phyloP scores from a whole-genome alignment of 305 asterid genomes.

The Caryopteris hybrid region DNA sequence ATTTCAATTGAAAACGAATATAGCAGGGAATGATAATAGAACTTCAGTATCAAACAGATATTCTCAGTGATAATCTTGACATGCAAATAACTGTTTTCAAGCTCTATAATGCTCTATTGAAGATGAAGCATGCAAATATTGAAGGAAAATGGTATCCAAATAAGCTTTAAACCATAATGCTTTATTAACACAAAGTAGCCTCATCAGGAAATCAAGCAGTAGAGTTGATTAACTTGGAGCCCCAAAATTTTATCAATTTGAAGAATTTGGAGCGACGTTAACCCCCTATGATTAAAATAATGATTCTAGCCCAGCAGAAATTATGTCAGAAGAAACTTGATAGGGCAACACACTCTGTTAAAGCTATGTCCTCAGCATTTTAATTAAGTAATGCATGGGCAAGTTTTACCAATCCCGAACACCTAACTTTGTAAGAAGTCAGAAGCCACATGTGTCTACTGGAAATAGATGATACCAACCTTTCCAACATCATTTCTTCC shows the following conservation, averaged over 20 bases:
- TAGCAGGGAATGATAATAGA: constrained; percentile 1
- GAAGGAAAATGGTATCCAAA: not conserved
- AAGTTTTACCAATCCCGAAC: not conserved
- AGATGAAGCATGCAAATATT: not conserved
- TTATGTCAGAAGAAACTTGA: not conserved
- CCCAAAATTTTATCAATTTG: not conserved
- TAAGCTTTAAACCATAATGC: not conserved
- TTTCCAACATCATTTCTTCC: constrained; percentile 99
- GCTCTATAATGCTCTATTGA: not conserved
- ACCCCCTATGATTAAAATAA: not conserved
- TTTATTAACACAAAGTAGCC: not conserved
- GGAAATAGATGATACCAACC: constrained; percentile 37
- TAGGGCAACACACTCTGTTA: not conserved
- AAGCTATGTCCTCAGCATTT: not conserved
- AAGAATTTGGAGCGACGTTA: not conserved
- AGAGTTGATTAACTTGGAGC: not conserved
- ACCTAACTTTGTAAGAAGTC: not conserved
- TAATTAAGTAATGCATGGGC: not conserved
- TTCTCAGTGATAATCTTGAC: not conserved
- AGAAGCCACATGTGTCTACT: not conserved
- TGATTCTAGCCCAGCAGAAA: not conserved
- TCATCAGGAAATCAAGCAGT: not conserved
- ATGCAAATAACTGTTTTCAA: not conserved
- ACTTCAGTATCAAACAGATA: not conserved
- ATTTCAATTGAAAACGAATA: not conserved